phyloP scores from a whole-genome alignment of 1,139 yeast genomes.

The Sugiyamaella novakii region DNA sequence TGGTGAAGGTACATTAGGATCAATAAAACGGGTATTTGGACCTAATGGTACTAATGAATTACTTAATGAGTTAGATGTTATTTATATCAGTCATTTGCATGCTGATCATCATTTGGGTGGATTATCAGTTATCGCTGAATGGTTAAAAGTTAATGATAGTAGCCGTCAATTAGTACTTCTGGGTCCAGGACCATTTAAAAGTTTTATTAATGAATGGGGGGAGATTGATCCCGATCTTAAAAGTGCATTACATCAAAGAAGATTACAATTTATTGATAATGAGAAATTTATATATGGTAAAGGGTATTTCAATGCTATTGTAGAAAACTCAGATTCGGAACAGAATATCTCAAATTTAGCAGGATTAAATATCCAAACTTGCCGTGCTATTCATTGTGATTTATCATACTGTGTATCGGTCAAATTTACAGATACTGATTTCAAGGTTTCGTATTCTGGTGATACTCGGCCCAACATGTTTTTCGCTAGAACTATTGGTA shows the following conservation, averaged over 20 bases:
- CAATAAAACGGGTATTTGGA: conserved; percentile 65
- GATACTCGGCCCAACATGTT: conserved; percentile 84
- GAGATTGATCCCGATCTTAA: conserved; percentile 49
- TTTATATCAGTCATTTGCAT: conserved; percentile 87
- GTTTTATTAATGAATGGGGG: conserved; percentile 72
- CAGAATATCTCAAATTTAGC: neutral
- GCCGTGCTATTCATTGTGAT: conserved; percentile 82
- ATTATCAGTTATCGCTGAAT: conserved; percentile 64
- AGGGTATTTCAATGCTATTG: conserved; percentile 26
- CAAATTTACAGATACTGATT: conserved; percentile 47
- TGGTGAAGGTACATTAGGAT: conserved; percentile 89
- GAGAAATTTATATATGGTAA: conserved; percentile 57
- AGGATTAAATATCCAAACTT: conserved; percentile 44
- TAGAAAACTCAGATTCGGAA: neutral
- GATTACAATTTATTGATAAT: conserved; percentile 63
- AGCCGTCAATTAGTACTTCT: conserved; percentile 53
- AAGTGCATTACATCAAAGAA: conserved; percentile 45
- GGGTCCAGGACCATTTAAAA: conserved; percentile 73
- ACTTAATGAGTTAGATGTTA: conserved; percentile 58
- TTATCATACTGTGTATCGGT: conserved; percentile 78
- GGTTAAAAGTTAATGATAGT: conserved; percentile 52
- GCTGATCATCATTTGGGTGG: conserved; percentile 97
- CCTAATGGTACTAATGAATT: conserved; percentile 47
- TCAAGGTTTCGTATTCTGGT: conserved; percentile 87
- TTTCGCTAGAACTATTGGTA: conserved; percentile 63